Percentiles rank a stretch among this genome's conserved stretches.
Evolutionary conservation across 1,284 basidiomycete genomes (phyloP).

Genomic region (Binderoboletus segoi): DNA sequence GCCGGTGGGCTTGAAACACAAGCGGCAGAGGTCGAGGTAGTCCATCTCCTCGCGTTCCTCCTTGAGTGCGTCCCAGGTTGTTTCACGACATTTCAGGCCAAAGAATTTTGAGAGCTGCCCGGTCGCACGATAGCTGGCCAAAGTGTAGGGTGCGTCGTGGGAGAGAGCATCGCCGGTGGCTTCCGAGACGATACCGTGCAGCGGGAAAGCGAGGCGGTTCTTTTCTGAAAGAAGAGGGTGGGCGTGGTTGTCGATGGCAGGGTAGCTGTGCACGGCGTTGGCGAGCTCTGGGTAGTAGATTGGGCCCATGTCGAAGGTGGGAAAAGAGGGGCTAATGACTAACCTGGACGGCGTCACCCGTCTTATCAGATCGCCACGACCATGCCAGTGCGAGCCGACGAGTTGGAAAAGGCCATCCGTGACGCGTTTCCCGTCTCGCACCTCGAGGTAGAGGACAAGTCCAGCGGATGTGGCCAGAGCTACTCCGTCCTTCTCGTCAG

Average conservation of each 20-base stretch:
- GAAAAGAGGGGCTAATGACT: slow-evolving; percentile 11
- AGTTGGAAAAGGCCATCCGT: slow-evolving; percentile 63
- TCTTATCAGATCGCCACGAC: slow-evolving; percentile 13
- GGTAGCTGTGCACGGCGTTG: slow-evolving; percentile 38
- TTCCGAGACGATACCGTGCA: slow-evolving; percentile 68
- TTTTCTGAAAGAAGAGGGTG: slow-evolving; percentile 62
- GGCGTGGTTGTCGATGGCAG: slow-evolving; percentile 74
- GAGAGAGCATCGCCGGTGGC: slow-evolving; percentile 54
- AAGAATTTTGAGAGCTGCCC: slow-evolving; percentile 55
- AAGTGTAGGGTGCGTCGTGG: slow-evolving; percentile 54
- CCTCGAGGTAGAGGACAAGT: slow-evolving; percentile 73
- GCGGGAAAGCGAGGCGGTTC: slow-evolving; percentile 49
- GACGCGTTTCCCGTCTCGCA: slow-evolving; percentile 60
- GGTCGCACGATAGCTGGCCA: slow-evolving; percentile 61
- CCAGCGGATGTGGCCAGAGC: slow-evolving; percentile 77
- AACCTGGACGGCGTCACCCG: not conserved
- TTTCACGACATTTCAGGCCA: slow-evolving; percentile 38
- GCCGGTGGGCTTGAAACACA: slow-evolving; percentile 52
- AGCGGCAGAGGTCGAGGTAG: slow-evolving; percentile 58
- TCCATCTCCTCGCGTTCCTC: slow-evolving; percentile 41
- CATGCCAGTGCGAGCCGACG: slow-evolving; percentile 62
- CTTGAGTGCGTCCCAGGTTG: slow-evolving; percentile 63
- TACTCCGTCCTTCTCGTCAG: slow-evolving; percentile 76
- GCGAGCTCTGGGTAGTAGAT: slow-evolving; percentile 39
- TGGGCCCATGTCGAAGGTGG: slow-evolving; percentile 10